Evolutionary conservation across 1,284 basidiomycete genomes (phyloP), one percentile per base, ranked within the genome.

Genomic region (Xerocomus nothofagi): DNA sequence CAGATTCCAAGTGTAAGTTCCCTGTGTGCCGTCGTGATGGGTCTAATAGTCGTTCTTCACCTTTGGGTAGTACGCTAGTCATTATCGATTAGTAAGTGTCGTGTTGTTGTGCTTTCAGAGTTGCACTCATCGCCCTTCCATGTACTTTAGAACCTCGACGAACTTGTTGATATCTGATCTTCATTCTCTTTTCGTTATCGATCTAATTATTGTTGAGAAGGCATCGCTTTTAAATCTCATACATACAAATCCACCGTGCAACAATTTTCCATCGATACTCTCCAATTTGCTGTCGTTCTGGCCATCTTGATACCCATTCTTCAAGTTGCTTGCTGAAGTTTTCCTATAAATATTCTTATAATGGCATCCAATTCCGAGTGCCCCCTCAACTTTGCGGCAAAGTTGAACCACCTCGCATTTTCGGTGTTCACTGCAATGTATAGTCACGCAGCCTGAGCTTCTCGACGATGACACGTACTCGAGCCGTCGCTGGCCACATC

Each of bases 21-120:
- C 21, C 11, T 9, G n/a, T 17, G n/a, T 33, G 8, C 36, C 3
- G 12, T 41, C 27, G 12, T 27, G 21, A 9, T 15, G 3, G 3
- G 34, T 21, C n/a, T 48, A 11, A 53, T 29, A 24, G 6, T 21
- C 17, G 9, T 20, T 17, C 6, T 21, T 12, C 32, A 17, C 26
- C 18, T 46, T 17, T 10, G 24, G 2, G 21, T 40, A 63, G 61
- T 65, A 52, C 17, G 52, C 61, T 15, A 63, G 61, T 20, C 64
- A 65, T 32, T 59, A 53, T 32, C 62, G 47, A 29, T 39, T 66
- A 20, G 61, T 65, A 30, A 47, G 62, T 43, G 32, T 6, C 23
- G 21, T 18, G 12, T 21, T 11, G 6, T 15, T 32, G n/a, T 21
- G 6, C n/a, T 38, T 41, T 17, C 21, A 20, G 18, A 41, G 20